Conservation (phyloP, 345 rosid species). For the Salix dunnii region DNA sequence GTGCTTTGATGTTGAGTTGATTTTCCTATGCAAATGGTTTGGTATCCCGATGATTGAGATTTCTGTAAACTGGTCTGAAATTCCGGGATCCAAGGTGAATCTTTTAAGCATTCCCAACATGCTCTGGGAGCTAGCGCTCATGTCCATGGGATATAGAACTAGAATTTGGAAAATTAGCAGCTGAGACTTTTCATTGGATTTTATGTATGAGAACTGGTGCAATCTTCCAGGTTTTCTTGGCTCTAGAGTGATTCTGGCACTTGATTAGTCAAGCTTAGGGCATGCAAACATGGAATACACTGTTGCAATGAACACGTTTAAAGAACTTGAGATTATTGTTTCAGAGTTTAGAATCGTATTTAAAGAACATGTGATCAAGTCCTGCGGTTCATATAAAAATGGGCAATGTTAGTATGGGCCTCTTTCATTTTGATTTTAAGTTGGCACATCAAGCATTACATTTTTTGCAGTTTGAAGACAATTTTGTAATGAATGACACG, state of each 20-base stretch:
- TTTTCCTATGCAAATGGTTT: conserved; percentile 81
- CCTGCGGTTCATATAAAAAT: not conserved
- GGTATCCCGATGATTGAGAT: conserved; percentile 70
- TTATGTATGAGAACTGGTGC: not conserved
- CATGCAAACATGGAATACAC: not conserved
- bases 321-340: not conserved
- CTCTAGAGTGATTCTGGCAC: not conserved
- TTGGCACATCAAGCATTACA: not conserved
- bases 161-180: conserved; percentile 63
- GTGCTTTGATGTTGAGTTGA: conserved; percentile 97
- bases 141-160: conserved; percentile 84
- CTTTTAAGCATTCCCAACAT: conserved; percentile 84
- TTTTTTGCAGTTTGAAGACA: not conserved
- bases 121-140: conserved; percentile 95
- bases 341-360: not conserved
- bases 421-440: not conserved
- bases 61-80: conserved; percentile 92
- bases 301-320: not conserved
- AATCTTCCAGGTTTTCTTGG: not conserved
- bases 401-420: not conserved
- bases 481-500: not conserved
- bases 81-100: conserved; percentile 95
- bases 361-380: not conserved
- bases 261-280: conserved; percentile 4
- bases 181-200: conserved; percentile 22